Conservation (phyloP, 176 grass and related monocot genomes). For the Typha latifolia region DNA sequence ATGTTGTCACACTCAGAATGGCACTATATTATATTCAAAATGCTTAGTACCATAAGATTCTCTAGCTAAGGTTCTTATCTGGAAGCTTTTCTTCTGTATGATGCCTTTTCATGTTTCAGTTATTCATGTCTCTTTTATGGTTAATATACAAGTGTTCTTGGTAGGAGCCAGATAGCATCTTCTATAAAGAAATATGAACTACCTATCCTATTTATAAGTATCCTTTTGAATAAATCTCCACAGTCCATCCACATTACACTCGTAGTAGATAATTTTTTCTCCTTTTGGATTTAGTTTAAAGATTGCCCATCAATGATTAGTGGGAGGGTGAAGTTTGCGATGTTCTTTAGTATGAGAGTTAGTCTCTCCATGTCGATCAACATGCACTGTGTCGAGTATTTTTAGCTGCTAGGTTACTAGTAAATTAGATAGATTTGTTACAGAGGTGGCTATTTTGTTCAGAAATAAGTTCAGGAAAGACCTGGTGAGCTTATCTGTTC, state of each 20-base stretch:
- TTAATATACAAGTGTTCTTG: conserved; percentile 24
- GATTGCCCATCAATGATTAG: conserved; percentile 20
- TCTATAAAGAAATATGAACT: too few relatives aligned
- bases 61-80: conserved; percentile 27
- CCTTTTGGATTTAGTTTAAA: conserved; percentile 18
- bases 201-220: not conserved
- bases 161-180: conserved; percentile 21
- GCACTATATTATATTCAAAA: conserved; percentile 24
- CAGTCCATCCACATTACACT: too few relatives aligned
- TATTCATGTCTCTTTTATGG: not conserved
- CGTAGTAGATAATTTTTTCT: not conserved
- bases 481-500: too few relatives aligned
- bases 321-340: not conserved
- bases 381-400: too few relatives aligned
- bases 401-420: too few relatives aligned
- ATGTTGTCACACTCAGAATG: conserved; percentile 14
- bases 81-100: conserved; percentile 8
- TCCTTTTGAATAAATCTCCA: conserved; percentile 1
- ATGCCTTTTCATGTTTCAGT: conserved; percentile 10
- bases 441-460: too few relatives aligned
- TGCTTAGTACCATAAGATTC: conserved; percentile 24
- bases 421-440: too few relatives aligned
- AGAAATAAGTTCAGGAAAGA: too few relatives aligned
- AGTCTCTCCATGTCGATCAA: too few relatives aligned
- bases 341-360: too few relatives aligned